A percentile compares a stretch with the other conserved stretches of the same genome.
Conservation (phyloP, 1,284 basidiomycete species). For the Laetiporus sulphureus region DNA sequence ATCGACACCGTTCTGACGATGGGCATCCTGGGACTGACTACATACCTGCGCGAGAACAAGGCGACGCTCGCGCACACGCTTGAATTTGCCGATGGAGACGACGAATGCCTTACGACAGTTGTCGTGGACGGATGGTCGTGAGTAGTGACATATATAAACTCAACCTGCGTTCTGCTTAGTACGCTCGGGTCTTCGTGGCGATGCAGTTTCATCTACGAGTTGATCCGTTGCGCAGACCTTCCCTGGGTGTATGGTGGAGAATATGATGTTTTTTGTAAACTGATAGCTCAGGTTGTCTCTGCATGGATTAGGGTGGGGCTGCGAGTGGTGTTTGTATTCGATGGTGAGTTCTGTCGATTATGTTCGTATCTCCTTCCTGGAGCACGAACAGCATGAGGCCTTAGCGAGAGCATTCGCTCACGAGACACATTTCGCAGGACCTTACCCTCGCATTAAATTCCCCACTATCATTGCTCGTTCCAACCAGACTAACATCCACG, state of each 20-base stretch:
- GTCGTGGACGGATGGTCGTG: slow-evolving; percentile 89
- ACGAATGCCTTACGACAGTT: slow-evolving; percentile 29
- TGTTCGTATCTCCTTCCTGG: too few relatives aligned
- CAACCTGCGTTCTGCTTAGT: background rate
- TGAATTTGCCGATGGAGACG: slow-evolving; percentile 23
- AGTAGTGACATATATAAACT: slow-evolving; percentile 32
- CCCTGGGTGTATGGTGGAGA: slow-evolving; percentile 88
- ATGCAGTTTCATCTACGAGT: slow-evolving; percentile 70
- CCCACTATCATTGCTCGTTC: slow-evolving; percentile 59
- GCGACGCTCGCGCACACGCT: slow-evolving; percentile 50
- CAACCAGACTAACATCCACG: slow-evolving; percentile 51
- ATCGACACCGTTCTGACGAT: too few relatives aligned
- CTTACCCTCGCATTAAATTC: slow-evolving; percentile 71
- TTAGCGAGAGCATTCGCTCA: too few relatives aligned
- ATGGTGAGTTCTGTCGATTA: slow-evolving; percentile 53
- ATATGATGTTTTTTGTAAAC: slow-evolving; percentile 51
- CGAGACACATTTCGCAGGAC: slow-evolving; percentile 37
- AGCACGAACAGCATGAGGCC: too few relatives aligned
- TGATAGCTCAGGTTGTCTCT: slow-evolving; percentile 48
- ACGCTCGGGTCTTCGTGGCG: background rate
- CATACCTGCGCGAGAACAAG: slow-evolving; percentile 71
- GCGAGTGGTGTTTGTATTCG: slow-evolving; percentile 82
- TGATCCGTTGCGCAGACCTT: slow-evolving; percentile 57
- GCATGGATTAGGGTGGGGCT: slow-evolving; percentile 74
- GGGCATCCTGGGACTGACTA: slow-evolving; percentile 79